A percentile compares a stretch with the other conserved stretches of the same genome.
phyloP scores from a whole-genome alignment of 1,284 basidiomycete species.

The Cystobasidium slooffiae region DNA sequence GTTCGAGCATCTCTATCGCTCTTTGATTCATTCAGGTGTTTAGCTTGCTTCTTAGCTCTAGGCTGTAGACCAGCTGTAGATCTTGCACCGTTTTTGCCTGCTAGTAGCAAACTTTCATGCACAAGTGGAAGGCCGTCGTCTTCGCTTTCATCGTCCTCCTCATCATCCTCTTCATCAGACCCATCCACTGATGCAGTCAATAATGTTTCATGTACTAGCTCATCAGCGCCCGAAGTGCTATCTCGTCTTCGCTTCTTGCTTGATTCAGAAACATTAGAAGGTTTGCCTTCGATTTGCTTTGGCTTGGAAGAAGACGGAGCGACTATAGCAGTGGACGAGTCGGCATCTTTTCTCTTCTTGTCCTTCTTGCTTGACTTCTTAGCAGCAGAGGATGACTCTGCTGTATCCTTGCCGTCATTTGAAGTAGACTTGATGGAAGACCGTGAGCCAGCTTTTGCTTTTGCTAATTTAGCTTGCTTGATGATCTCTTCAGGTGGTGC shows the following conservation, averaged over 20 bases:
- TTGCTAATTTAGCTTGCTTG: not conserved
- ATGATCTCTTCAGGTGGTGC: not conserved
- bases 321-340: not conserved
- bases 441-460: too few relatives aligned
- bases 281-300: not conserved
- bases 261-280: not conserved
- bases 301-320: not conserved
- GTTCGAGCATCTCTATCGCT: slow-evolving; percentile 77
- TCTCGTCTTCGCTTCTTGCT: slow-evolving; percentile 10
- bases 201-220: not conserved
- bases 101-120: not conserved
- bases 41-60: slow-evolving; percentile 16
- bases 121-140: slow-evolving; percentile 7
- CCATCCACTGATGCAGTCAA: not conserved
- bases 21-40: slow-evolving; percentile 50
- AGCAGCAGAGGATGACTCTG: too few relatives aligned
- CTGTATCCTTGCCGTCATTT: too few relatives aligned
- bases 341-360: not conserved
- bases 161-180: slow-evolving; percentile 4
- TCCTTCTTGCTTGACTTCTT: not conserved
- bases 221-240: not conserved
- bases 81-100: not conserved
- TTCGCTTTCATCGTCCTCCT: not conserved
- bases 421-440: too few relatives aligned
- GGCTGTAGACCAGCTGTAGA: slow-evolving; percentile 10